These are phyloP conservation scores for Suaeda aralocaspica DNA, from an alignment of 148 eudicot genomes.

Conservation along the genomic window DNA sequence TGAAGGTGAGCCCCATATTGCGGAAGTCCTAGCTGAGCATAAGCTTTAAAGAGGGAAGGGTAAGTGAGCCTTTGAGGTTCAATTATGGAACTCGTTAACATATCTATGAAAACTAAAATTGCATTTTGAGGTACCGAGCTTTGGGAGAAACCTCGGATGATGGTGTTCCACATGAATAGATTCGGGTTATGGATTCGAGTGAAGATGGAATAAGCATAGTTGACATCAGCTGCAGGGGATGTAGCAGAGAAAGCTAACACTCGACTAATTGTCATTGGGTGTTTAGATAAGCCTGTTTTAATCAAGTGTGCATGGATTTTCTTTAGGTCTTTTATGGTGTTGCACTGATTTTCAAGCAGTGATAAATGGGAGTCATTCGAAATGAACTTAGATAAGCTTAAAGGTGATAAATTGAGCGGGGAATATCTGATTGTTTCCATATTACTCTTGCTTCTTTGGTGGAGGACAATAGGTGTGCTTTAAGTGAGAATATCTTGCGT, in stretches of 20 bases:
- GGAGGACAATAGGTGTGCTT: no score
- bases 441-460: no score
- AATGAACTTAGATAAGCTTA: constrained; percentile 39
- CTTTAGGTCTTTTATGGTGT: constrained; percentile 37
- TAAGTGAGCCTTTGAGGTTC: constrained; percentile 46
- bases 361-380: constrained; percentile 34
- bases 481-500: no score
- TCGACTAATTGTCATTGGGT: constrained; percentile 43
- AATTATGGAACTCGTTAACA: constrained; percentile 35
- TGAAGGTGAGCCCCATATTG: constrained; percentile 49
- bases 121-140: constrained; percentile 42
- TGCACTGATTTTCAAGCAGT: constrained; percentile 43
- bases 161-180: constrained; percentile 52
- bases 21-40: constrained; percentile 42
- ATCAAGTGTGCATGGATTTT: constrained; percentile 49
- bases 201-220: constrained; percentile 43
- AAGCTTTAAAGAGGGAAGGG: constrained; percentile 54
- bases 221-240: constrained; percentile 32
- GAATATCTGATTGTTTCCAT: no score
- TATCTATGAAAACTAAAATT: constrained; percentile 38
- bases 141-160: constrained; percentile 48
- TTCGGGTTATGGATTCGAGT: constrained; percentile 33
- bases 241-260: constrained; percentile 36
- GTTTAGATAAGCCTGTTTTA: constrained; percentile 44
- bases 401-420: no score